Evolutionary conservation across 177 flowering plant genomes (phyloP), one percentile per base, ranked within the genome.

Genomic region (Tripterygium wilfordii): DNA sequence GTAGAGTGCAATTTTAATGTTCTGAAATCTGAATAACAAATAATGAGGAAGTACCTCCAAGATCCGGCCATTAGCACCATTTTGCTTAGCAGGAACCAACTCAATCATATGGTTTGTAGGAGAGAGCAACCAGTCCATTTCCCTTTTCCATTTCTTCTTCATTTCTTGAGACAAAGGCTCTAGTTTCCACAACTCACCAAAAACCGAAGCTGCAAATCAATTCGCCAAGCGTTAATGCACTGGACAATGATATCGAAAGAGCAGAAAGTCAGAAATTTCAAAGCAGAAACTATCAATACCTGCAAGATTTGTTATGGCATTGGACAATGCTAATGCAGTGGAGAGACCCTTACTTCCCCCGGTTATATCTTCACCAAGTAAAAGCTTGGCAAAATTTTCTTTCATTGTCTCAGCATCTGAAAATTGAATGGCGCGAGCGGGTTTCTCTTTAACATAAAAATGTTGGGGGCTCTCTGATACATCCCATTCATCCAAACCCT

Each of bases 171-270:
- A 48, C 18, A 92, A 68, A 1, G 99, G 99, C 62, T 86, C 94
- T 65, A 92, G 70, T 63, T 86, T 92, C 99, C 97, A 92, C 47
- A 92, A 63, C 72, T 92, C 99, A 14, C 99, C 99, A 65, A 89
- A 92, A 10, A 84, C 69, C 1, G 89, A 70, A 33, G 81, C 99
- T 92, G 74, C 27, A 77, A 53, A 51, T n/a, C n/a, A n/a, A n/a
- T n/a, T n/a, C n/a, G n/a, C n/a, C n/a, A n/a, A n/a, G n/a, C n/a
- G n/a, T n/a, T n/a, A n/a, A n/a, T n/a, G n/a, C n/a, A n/a, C n/a
- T n/a, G n/a, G n/a, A n/a, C n/a, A n/a, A n/a, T n/a, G n/a, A n/a
- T n/a, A n/a, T n/a, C n/a, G n/a, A n/a, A n/a, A n/a, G n/a, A n/a
- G n/a, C 7, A 36, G 37, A 7, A 8, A 25, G 5, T 3, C 9